Evolutionary conservation across 768 basidiomycete species (phyloP).

Genomic region (Albatrellus ellisii): DNA sequence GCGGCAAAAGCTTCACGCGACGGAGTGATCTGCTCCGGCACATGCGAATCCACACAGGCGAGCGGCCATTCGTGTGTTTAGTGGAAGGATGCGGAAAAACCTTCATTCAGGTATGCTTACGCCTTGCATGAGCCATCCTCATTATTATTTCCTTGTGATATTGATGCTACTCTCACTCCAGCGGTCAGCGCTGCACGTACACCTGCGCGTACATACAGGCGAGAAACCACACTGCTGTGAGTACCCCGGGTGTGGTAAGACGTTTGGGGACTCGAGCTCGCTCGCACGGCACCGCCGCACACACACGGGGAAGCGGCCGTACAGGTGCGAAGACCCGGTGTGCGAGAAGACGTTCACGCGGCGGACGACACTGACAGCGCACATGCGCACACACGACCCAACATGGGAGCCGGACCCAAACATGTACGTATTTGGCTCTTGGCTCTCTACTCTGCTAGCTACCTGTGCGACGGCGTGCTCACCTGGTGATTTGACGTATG

Average conservation of each 20-base stretch:
- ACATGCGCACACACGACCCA: slow-evolving; percentile 83
- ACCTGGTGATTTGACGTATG: slow-evolving; percentile 2
- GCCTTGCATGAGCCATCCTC: background rate
- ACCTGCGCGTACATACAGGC: slow-evolving; percentile 81
- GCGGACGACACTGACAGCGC: slow-evolving; percentile 71
- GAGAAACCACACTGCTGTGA: slow-evolving; percentile 89
- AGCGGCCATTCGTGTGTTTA: slow-evolving; percentile 70
- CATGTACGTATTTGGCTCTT: slow-evolving; percentile 40
- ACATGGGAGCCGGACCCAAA: slow-evolving; percentile 77
- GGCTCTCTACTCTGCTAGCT: background rate
- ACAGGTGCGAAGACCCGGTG: slow-evolving; percentile 71
- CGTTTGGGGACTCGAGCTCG: slow-evolving; percentile 86
- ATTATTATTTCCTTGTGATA: slow-evolving; percentile 10
- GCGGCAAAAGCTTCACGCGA: slow-evolving; percentile 71
- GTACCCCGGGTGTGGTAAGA: slow-evolving; percentile 77
- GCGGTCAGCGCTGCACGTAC: slow-evolving; percentile 85
- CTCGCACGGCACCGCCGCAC: slow-evolving; percentile 85
- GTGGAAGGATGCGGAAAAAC: slow-evolving; percentile 73
- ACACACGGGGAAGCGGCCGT: slow-evolving; percentile 77
- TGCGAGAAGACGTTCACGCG: slow-evolving; percentile 86
- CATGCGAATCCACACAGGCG: slow-evolving; percentile 84
- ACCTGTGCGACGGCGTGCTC: background rate
- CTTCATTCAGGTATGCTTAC: slow-evolving; percentile 66
- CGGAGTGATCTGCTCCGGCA: slow-evolving; percentile 78
- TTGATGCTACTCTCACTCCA: slow-evolving; percentile 19